A percentile compares a stretch with the other conserved stretches of the same genome.
phyloP scores from a whole-genome alignment of 1,284 basidiomycete genomes.

The Calocybe gambosa region DNA sequence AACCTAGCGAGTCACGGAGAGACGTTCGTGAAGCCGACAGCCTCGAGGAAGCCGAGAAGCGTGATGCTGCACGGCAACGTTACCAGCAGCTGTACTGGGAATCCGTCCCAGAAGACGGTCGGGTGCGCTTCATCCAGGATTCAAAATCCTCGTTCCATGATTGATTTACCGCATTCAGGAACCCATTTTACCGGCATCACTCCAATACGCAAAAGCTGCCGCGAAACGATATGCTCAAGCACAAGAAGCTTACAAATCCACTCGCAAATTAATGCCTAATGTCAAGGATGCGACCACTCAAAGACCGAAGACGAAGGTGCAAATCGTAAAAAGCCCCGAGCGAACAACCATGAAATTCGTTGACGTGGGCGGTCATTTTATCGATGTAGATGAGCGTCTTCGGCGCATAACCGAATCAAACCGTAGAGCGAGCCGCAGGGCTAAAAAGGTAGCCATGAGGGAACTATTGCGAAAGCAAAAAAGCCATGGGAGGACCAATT shows the following conservation, averaged over 20 bases:
- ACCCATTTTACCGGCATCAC: constrained; percentile 45
- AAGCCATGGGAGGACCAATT: background rate
- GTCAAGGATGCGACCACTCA: constrained; percentile 31
- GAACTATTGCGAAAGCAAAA: constrained; percentile 7
- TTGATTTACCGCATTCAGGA: constrained; percentile 32
- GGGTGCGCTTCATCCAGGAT: constrained; percentile 36
- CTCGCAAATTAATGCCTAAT: constrained; percentile 31
- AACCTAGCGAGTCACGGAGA: constrained; percentile 20
- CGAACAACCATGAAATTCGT: constrained; percentile 55
- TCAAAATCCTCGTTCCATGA: background rate
- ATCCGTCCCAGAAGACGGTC: constrained; percentile 53
- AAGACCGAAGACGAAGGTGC: constrained; percentile 30
- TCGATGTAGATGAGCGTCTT: constrained; percentile 47
- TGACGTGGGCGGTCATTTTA: constrained; percentile 63
- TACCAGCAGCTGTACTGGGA: constrained; percentile 75
- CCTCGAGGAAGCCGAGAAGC: constrained; percentile 50
- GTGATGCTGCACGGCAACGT: constrained; percentile 52
- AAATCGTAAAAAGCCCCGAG: constrained; percentile 30
- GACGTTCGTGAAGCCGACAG: constrained; percentile 54
- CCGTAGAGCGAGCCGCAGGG: constrained; percentile 33
- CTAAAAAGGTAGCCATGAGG: constrained; percentile 17
- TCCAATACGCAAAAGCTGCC: constrained; percentile 38
- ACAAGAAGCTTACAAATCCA: constrained; percentile 31
- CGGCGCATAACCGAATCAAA: constrained; percentile 43
- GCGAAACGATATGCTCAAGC: constrained; percentile 27